A percentile compares a stretch with the other conserved stretches of the same genome.
Evolutionary conservation across 2,329 filamentous ascomycete species (phyloP).

Genomic region (Penicillium verrucosum): DNA sequence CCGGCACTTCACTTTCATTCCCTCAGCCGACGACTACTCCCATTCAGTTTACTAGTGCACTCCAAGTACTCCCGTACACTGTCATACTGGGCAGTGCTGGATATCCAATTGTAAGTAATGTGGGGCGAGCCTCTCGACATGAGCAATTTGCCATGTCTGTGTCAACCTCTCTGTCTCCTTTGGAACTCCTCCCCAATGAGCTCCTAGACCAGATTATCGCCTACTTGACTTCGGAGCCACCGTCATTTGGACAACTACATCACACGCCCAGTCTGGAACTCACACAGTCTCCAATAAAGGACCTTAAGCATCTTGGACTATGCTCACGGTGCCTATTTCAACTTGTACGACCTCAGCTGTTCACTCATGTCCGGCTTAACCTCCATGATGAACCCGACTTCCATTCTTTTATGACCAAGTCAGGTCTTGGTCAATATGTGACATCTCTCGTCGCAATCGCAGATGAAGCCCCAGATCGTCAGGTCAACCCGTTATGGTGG

Average conservation of each 20-base stretch:
- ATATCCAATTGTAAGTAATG: conserved; percentile 11
- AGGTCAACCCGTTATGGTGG: conserved; percentile 50
- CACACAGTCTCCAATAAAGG: conserved; percentile 34
- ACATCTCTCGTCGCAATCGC: conserved; percentile 49
- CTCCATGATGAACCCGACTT: conserved; percentile 35
- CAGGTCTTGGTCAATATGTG: conserved; percentile 40
- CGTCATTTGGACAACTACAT: conserved; percentile 50
- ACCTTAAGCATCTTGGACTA: conserved; percentile 56
- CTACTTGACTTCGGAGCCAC: conserved; percentile 51
- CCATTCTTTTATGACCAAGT: conserved; percentile 37
- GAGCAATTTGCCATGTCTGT: conserved; percentile 24
- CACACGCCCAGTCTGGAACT: conserved; percentile 50
- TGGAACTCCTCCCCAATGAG: conserved; percentile 56
- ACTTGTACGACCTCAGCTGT: conserved; percentile 55
- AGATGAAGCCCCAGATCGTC: conserved; percentile 41
- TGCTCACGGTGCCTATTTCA: conserved; percentile 55
- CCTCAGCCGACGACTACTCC: conserved; percentile 15
- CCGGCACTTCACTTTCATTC: conserved; percentile 20
- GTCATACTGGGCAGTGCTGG: background rate
- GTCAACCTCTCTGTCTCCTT: background rate
- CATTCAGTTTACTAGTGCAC: background rate
- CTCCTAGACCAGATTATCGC: conserved; percentile 57
- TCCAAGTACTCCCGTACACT: background rate
- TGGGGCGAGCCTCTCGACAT: conserved; percentile 26
- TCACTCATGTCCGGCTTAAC: conserved; percentile 51